phyloP scores from a whole-genome alignment of 2,329 filamentous ascomycete species.

The Penicillium palitans region DNA sequence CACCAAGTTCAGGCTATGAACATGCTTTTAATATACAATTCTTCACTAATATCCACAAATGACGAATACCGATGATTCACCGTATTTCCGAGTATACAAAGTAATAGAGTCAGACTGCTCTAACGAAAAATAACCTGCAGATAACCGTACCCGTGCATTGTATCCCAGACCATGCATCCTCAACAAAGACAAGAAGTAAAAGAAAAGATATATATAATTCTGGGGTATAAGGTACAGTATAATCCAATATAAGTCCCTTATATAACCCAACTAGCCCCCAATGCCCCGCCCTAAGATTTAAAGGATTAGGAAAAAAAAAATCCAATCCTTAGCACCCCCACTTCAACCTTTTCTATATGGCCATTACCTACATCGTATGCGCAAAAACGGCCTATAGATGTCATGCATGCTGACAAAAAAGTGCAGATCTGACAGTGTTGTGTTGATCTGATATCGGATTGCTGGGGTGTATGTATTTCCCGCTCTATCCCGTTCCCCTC shows the following conservation, averaged over 20 bases:
- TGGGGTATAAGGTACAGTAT: background rate
- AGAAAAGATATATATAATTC: background rate
- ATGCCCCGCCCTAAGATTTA: conserved; percentile 14
- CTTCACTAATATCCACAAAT: background rate
- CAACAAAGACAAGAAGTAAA: background rate
- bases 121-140: background rate
- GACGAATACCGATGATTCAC: background rate
- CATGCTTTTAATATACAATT: background rate
- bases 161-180: background rate
- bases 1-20: background rate
- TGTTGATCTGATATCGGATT: conserved; percentile 6
- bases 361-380: conserved; percentile 1
- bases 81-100: background rate
- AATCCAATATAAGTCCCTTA: background rate
- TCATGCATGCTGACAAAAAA: conserved; percentile 23
- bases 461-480: conserved; percentile 9
- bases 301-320: background rate
- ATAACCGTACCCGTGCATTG: conserved; percentile 1
- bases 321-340: conserved; percentile 5
- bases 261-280: conserved; percentile 6
- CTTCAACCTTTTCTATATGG: background rate
- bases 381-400: conserved; percentile 12
- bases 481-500: conserved; percentile 4
- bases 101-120: background rate
- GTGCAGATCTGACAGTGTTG: background rate